Evolutionary conservation across 2,329 filamentous ascomycete genomes (phyloP).

Genomic region (Septoria petroselini): DNA sequence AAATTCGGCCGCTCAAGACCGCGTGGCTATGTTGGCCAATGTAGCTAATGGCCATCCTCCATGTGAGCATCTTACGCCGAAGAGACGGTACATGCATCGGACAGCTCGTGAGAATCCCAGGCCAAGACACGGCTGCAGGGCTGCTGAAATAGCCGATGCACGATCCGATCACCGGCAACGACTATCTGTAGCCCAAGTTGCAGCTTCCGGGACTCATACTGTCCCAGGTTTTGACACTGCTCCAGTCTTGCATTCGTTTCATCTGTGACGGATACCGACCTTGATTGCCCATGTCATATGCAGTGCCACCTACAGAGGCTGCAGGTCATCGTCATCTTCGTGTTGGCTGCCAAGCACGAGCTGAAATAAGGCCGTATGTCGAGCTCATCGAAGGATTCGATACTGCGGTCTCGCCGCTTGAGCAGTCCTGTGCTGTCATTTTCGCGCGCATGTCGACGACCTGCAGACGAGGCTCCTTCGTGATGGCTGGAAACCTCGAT

Average conservation of each 20-base stretch:
- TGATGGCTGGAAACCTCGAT: too few relatives aligned
- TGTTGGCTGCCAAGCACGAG: slow-evolving; percentile 16
- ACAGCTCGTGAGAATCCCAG: too few relatives aligned
- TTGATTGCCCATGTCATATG: background rate
- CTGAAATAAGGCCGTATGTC: slow-evolving; percentile 2
- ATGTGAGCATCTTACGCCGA: too few relatives aligned
- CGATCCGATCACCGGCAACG: too few relatives aligned
- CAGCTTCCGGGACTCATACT: too few relatives aligned
- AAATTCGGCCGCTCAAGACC: too few relatives aligned
- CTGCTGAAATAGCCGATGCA: too few relatives aligned
- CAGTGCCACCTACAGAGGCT: slow-evolving; percentile 3
- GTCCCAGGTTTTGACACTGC: background rate
- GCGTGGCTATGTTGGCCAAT: too few relatives aligned
- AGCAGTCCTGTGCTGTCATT: background rate
- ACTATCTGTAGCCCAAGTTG: too few relatives aligned
- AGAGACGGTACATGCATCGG: too few relatives aligned
- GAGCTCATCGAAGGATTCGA: background rate
- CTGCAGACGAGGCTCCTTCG: background rate
- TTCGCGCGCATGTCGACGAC: background rate
- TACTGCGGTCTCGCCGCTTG: background rate
- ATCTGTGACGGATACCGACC: background rate
- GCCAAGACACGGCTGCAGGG: too few relatives aligned
- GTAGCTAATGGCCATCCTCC: too few relatives aligned
- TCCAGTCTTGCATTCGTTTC: background rate
- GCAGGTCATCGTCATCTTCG: slow-evolving; percentile 12